Evolutionary conservation across 192 early-diverging fungal genomes (phyloP), one percentile per base, ranked within the genome.

Genomic region (Linnemannia elongata): DNA sequence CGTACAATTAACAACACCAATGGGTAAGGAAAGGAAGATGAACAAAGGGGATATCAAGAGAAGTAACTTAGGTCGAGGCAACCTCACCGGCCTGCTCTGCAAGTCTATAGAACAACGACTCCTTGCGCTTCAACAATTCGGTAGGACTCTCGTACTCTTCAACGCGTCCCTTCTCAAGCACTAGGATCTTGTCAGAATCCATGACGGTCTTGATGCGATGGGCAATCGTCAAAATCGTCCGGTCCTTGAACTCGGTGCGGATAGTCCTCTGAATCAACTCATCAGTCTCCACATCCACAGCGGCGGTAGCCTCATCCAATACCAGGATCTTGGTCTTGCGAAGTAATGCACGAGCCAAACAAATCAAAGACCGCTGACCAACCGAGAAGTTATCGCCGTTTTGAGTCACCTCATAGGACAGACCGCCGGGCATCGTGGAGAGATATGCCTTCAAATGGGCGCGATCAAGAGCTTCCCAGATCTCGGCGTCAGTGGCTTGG

Each of bases 231-330:
- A 94, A 72, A 4, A 93, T 89, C 9, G 92, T 94, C 60, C 89
- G 78, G 24, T 78, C 30, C 13, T 75, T 73, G 66, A 90, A 91
- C 15, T 85, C 80, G 8, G 18, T 45, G 17, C 91, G 89, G 38
- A 94, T 91, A 0, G 88, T 82, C 24, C 24, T 36, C 42, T 90
- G 90, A 44, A 94, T 74, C 24, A 76, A 27, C 15, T 76, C 84
- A 49, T 89, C 90, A 3, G 82, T 88, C 18, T 83, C 82, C 17
- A 87, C 35, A 47, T 90, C 91, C 77, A 90, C 88, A 35, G 93
- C 89, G 7, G 96, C 96, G 5, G 96, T 96, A 2, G 96, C 96
- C 82, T 98, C 97, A 89, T 97, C 97, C 38, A 98, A 77, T 4
- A 97, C 91, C 69, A 98, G 82, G 33, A 97, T 89, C 35, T 90